Conservation (phyloP, 2,329 filamentous ascomycete genomes). For the Cercospora berteroae region DNA sequence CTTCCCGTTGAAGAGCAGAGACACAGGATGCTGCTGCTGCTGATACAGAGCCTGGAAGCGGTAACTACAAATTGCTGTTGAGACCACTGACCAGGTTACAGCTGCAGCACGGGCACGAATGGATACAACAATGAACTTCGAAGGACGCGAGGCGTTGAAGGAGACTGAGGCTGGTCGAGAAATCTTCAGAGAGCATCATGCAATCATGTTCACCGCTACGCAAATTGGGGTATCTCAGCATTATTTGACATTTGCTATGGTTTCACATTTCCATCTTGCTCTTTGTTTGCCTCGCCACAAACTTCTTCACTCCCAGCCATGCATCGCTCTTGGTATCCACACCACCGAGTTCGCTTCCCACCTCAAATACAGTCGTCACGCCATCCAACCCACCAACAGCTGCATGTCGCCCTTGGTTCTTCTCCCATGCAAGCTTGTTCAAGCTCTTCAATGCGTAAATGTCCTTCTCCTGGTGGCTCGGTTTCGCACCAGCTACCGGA, state of each 20-base stretch:
- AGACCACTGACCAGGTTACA: background rate
- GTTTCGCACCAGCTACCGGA: constrained; percentile 70
- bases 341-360: constrained; percentile 77
- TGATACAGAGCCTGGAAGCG: background rate
- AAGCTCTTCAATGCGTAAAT: constrained; percentile 64
- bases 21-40: background rate
- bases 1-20: background rate
- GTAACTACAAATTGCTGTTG: background rate
- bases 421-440: constrained; percentile 94
- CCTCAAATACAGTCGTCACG: constrained; percentile 87
- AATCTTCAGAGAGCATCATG: background rate
- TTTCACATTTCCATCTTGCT: constrained; percentile 25
- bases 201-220: background rate
- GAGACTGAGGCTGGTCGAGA: background rate
- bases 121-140: background rate
- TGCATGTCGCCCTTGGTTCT: constrained; percentile 78
- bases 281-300: constrained; percentile 59
- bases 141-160: background rate
- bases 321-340: constrained; percentile 80
- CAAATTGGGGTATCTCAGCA: constrained; percentile 7
- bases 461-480: constrained; percentile 39
- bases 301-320: constrained; percentile 88
- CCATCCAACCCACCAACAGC: constrained; percentile 92
- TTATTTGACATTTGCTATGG: background rate
- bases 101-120: background rate